These are phyloP conservation scores for Ceriops decandra DNA, from an alignment of 345 rosid species.

Conservation along the genomic window DNA sequence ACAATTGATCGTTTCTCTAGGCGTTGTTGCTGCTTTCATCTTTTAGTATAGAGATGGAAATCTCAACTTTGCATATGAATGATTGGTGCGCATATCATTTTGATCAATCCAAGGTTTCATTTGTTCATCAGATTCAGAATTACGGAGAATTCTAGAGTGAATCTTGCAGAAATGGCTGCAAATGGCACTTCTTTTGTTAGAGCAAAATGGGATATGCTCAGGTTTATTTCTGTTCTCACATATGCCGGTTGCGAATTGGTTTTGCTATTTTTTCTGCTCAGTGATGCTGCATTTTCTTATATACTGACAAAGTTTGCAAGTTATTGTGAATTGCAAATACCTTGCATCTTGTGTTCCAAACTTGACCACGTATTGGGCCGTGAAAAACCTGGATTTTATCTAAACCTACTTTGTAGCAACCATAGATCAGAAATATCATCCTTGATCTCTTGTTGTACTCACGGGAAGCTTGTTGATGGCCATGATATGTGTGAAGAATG, in stretches of 20 bases:
- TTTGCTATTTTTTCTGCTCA: constrained; percentile 19
- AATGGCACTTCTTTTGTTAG: constrained; percentile 1
- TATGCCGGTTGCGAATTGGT: constrained; percentile 29
- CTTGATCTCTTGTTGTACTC: constrained; percentile 21
- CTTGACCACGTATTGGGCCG: constrained; percentile 21
- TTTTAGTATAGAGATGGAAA: constrained; percentile 23
- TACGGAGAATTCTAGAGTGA: constrained; percentile 19
- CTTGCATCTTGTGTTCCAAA: constrained; percentile 32
- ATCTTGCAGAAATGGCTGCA: constrained; percentile 21
- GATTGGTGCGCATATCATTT: constrained; percentile 7
- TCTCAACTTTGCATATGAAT: constrained; percentile 19
- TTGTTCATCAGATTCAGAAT: constrained; percentile 13
- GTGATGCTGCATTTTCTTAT: constrained; percentile 22
- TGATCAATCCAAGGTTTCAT: constrained; percentile 17
- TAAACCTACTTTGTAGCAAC: constrained; percentile 16
- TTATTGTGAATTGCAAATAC: constrained; percentile 16
- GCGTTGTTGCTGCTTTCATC: constrained; percentile 7
- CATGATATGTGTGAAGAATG: constrained; percentile 27
- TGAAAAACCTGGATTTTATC: constrained; percentile 18
- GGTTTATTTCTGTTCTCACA: constrained; percentile 5
- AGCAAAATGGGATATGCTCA: neutral
- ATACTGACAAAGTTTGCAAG: constrained; percentile 20
- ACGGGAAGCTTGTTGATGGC: constrained; percentile 27
- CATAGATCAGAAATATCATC: constrained; percentile 26
- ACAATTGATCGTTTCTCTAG: constrained; percentile 9